Percentiles rank a stretch among this genome's conserved stretches.
Conservation (phyloP, 768 basidiomycete genomes). For the Amanita polypyramis region DNA sequence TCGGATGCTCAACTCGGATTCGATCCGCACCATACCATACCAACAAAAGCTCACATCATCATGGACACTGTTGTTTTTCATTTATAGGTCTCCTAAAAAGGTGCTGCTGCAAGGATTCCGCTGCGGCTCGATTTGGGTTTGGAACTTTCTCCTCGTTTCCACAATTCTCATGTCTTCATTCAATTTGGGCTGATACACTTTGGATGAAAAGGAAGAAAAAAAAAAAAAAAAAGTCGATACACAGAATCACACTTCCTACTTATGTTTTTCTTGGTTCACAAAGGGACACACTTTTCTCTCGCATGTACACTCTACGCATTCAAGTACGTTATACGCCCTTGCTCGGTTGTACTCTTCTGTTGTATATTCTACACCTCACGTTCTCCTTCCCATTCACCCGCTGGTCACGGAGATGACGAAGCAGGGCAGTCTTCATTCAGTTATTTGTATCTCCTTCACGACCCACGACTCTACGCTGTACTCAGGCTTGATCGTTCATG, state of each 20-base stretch:
- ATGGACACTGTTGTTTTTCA: neutral
- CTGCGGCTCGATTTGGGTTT: conserved; percentile 2
- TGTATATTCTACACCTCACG: neutral
- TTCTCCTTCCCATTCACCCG: neutral
- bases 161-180: conserved; percentile 7
- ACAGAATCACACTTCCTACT: conserved; percentile 5
- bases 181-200: conserved; percentile 7
- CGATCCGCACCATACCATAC: neutral
- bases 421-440: neutral
- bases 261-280: neutral
- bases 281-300: neutral
- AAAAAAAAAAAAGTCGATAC: conserved; percentile 1
- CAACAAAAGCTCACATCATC: neutral
- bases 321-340: neutral
- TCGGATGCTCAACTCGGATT: neutral
- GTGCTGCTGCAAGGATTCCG: neutral
- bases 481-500: neutral
- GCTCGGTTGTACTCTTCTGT: neutral
- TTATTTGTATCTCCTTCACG: conserved; percentile 3
- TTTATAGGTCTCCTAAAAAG: conserved; percentile 4
- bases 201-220: conserved; percentile 6
- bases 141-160: conserved; percentile 8
- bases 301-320: conserved; percentile 3
- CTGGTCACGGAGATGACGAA: conserved; percentile 1
- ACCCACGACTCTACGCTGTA: neutral